phyloP scores from a whole-genome alignment of 2,329 filamentous ascomycete genomes.

The Aspergillus texensis region DNA sequence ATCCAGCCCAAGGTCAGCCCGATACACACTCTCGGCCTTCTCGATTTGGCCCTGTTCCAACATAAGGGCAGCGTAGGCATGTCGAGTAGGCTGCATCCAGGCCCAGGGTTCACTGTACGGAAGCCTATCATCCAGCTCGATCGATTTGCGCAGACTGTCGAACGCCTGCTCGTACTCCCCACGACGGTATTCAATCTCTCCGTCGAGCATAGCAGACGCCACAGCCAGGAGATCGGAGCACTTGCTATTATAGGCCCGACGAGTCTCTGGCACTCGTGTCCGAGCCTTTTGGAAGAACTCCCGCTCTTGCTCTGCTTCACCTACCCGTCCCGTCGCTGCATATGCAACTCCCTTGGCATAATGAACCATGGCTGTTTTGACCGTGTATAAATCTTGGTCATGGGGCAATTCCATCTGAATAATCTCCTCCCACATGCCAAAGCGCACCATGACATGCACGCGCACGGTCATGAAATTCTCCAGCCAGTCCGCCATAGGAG shows the following conservation, averaged over 20 bases:
- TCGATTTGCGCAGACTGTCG: slow-evolving; percentile 56
- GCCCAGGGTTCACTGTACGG: slow-evolving; percentile 75
- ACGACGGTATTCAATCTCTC: slow-evolving; percentile 70
- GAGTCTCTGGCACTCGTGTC: slow-evolving; percentile 56
- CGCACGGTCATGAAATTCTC: slow-evolving; percentile 69
- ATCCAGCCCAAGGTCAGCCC: no score
- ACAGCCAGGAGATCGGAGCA: slow-evolving; percentile 65
- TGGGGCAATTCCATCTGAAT: slow-evolving; percentile 57
- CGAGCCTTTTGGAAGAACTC: slow-evolving; percentile 55
- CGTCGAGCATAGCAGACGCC: slow-evolving; percentile 65
- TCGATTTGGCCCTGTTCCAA: slow-evolving; percentile 64
- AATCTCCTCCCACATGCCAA: slow-evolving; percentile 71
- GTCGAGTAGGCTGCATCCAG: slow-evolving; percentile 74
- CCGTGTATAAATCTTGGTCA: slow-evolving; percentile 64
- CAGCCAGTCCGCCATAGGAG: slow-evolving; percentile 78
- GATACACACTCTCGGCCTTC: slow-evolving; percentile 38
- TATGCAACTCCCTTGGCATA: slow-evolving; percentile 69
- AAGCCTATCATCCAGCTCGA: slow-evolving; percentile 62
- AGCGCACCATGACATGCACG: slow-evolving; percentile 70
- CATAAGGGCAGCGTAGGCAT: slow-evolving; percentile 69
- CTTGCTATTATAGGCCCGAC: slow-evolving; percentile 70
- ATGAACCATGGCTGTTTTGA: slow-evolving; percentile 66
- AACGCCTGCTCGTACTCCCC: slow-evolving; percentile 62
- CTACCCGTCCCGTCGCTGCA: slow-evolving; percentile 58
- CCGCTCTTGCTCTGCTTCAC: slow-evolving; percentile 55